Evolutionary conservation across 179 eudicot species (phyloP).

Genomic region (Beta lomatogona): DNA sequence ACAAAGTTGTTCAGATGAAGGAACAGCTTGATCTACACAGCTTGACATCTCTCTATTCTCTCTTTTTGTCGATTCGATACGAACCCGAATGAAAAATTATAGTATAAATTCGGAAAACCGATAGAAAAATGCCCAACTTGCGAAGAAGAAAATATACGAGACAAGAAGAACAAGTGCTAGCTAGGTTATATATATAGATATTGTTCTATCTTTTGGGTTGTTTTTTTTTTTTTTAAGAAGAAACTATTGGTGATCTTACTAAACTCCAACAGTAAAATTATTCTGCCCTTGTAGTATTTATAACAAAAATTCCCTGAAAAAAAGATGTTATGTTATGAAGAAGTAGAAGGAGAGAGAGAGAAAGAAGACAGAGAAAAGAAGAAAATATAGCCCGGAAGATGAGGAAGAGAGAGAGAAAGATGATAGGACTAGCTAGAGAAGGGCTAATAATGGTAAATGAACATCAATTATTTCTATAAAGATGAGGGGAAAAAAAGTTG

Average conservation of each 20-base stretch:
- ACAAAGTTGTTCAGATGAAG: slow-evolving; percentile 46
- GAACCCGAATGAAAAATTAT: neutral
- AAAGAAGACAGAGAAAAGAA: neutral
- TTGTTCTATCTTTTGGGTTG: neutral
- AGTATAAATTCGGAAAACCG: neutral
- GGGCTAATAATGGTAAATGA: slow-evolving; percentile 30
- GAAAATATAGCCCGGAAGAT: slow-evolving; percentile 31
- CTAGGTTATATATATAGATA: neutral
- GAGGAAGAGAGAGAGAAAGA: slow-evolving; percentile 23
- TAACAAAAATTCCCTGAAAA: slow-evolving; percentile 8
- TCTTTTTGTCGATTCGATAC: slow-evolving; percentile 8
- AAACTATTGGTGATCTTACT: slow-evolving; percentile 15
- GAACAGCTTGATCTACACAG: slow-evolving; percentile 29
- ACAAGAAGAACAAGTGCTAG: neutral
- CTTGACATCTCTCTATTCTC: slow-evolving; percentile 27
- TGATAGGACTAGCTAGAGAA: neutral
- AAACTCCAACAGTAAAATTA: slow-evolving; percentile 7
- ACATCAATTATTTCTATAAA: slow-evolving; percentile 19
- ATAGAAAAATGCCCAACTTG: slow-evolving; percentile 24
- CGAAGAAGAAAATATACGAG: slow-evolving; percentile 17
- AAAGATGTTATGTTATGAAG: neutral
- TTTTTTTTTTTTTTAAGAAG: neutral
- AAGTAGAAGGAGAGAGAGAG: slow-evolving; percentile 7
- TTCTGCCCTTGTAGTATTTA: slow-evolving; percentile 23
- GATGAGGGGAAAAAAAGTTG: neutral